Conservation (phyloP, 208 protist species). For the Crithidia brevicula region DNA sequence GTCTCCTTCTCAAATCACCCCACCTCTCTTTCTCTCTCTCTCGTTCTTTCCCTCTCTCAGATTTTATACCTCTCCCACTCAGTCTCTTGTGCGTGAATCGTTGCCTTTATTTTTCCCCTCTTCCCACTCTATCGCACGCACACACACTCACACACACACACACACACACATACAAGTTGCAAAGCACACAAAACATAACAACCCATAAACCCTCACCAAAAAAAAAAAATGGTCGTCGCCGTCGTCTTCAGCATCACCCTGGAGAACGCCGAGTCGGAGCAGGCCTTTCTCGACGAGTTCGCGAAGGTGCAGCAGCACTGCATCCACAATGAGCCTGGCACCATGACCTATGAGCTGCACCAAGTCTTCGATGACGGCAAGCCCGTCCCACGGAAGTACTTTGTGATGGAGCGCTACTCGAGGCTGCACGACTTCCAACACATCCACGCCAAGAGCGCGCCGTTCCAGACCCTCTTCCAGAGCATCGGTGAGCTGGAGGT, state of each 20-base stretch:
- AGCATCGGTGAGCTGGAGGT: slow-evolving; percentile 32
- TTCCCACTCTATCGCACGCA: not conserved
- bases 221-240: slow-evolving; percentile 54
- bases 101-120: slow-evolving; percentile 7
- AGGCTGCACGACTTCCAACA: slow-evolving; percentile 38
- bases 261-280: slow-evolving; percentile 33
- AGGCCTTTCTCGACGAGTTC: slow-evolving; percentile 50
- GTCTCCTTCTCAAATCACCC: not conserved
- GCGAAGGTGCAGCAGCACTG: slow-evolving; percentile 46
- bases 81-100: too few species aligned
- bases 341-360: slow-evolving; percentile 74
- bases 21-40: slow-evolving; percentile 3
- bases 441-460: slow-evolving; percentile 50
- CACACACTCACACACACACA: slow-evolving; percentile 16
- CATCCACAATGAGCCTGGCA: slow-evolving; percentile 60
- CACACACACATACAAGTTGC: not conserved
- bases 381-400: slow-evolving; percentile 37
- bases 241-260: slow-evolving; percentile 61
- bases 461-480: slow-evolving; percentile 40
- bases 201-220: too few species aligned
- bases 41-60: slow-evolving; percentile 3
- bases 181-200: too few species aligned
- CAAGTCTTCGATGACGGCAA: slow-evolving; percentile 39
- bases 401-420: slow-evolving; percentile 69
- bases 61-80: slow-evolving; percentile 5